Conservation (phyloP, 805 yeast genomes). For the Saturnispora sekii region DNA sequence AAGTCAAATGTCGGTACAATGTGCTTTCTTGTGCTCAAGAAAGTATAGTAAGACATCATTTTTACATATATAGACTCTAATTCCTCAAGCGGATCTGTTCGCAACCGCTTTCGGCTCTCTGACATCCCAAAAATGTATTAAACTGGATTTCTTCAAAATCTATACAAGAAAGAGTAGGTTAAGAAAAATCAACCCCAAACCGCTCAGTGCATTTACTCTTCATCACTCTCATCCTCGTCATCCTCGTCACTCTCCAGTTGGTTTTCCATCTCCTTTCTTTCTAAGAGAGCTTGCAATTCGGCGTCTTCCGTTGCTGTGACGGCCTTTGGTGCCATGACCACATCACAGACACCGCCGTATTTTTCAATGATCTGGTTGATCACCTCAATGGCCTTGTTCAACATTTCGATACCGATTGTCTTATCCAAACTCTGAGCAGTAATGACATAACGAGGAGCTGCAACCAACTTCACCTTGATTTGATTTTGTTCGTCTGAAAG, state of each 20-base stretch:
- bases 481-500: conserved; percentile 77
- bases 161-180: no score
- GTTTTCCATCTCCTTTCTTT: conserved; percentile 84
- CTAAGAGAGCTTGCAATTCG: conserved; percentile 91
- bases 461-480: conserved; percentile 89
- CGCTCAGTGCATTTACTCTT: neutral
- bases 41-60: conserved; percentile 52
- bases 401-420: conserved; percentile 70
- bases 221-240: conserved; percentile 22
- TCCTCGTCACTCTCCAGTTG: conserved; percentile 75
- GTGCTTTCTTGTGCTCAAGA: conserved; percentile 51
- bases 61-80: conserved; percentile 41
- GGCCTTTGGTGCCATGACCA: conserved; percentile 98
- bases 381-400: conserved; percentile 70
- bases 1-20: conserved; percentile 48
- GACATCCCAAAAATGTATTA: no score
- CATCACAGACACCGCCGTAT: conserved; percentile 79
- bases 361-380: conserved; percentile 61
- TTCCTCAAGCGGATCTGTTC: conserved; percentile 24
- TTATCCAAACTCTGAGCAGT: conserved; percentile 92
- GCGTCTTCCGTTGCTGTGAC: conserved; percentile 98
- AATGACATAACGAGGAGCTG: conserved; percentile 93
- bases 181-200: no score
- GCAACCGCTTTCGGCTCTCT: neutral
- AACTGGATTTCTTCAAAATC: no score